These are phyloP conservation scores for Trametes cinnabarina DNA, from an alignment of 768 basidiomycete genomes.

Conservation along the genomic window DNA sequence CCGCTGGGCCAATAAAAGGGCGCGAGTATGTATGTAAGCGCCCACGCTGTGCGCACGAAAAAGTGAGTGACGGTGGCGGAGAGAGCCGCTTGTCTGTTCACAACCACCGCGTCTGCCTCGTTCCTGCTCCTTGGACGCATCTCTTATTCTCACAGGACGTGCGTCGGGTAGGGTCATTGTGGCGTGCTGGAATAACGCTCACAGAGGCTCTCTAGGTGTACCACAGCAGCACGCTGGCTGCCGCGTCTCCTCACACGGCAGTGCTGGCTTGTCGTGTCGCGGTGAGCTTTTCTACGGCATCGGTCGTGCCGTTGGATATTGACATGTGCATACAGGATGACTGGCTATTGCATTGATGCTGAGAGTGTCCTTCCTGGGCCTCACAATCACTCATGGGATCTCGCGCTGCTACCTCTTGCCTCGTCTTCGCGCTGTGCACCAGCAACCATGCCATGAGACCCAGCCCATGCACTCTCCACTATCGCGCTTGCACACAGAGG, in stretches of 20 bases:
- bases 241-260: constrained; percentile 5
- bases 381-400: constrained; percentile 45
- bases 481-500: constrained; percentile 7
- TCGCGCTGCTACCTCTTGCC: constrained; percentile 26
- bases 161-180: background rate
- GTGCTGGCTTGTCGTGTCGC: constrained; percentile 22
- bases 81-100: too few relatives aligned
- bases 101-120: constrained; percentile 10
- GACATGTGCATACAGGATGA: constrained; percentile 55
- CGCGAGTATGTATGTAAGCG: background rate
- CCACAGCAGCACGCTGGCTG: constrained; percentile 12
- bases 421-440: constrained; percentile 11
- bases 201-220: background rate
- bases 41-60: constrained; percentile 3
- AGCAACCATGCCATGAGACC: constrained; percentile 14
- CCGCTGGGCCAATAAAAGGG: background rate
- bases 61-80: constrained; percentile 14
- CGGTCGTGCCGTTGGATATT: background rate
- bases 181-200: background rate
- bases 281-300: constrained; percentile 8
- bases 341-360: constrained; percentile 75
- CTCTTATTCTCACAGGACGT: background rate
- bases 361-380: constrained; percentile 78
- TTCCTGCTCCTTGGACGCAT: background rate
- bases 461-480: background rate